Conservation (phyloP, 1,284 basidiomycete species). For the Pseudomicrostroma phylloplanum region DNA sequence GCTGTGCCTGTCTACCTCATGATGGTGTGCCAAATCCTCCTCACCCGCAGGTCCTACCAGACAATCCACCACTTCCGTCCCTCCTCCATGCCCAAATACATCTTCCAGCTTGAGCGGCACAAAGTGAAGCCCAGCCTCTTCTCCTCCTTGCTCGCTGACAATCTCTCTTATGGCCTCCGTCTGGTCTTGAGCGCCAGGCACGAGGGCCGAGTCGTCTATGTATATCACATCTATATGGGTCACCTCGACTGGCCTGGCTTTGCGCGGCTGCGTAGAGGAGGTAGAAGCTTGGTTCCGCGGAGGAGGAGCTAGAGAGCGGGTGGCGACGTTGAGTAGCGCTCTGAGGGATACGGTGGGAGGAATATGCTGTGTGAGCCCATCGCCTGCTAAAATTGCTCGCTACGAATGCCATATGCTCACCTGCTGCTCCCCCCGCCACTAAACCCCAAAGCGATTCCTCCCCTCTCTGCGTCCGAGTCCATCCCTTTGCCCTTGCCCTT, state of each 20-base stretch:
- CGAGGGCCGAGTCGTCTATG: constrained; percentile 29
- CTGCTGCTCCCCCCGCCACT: background rate
- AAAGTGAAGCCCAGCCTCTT: constrained; percentile 22
- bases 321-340: background rate
- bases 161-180: constrained; percentile 21
- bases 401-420: background rate
- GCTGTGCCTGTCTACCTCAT: too few species aligned
- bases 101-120: constrained; percentile 28
- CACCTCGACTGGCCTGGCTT: constrained; percentile 25
- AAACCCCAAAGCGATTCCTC: background rate
- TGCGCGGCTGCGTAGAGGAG: constrained; percentile 1
- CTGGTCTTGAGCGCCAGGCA: constrained; percentile 10
- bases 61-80: too few species aligned
- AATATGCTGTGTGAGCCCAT: background rate
- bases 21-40: too few species aligned
- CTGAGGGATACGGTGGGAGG: background rate
- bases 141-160: constrained; percentile 22
- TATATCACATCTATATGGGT: constrained; percentile 37
- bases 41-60: too few species aligned
- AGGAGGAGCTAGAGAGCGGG: background rate
- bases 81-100: constrained; percentile 16
- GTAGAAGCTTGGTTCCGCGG: background rate
- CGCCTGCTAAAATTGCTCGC: background rate
- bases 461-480: background rate
- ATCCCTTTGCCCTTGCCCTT: background rate